Conservation (phyloP, 371 early-diverging fungal genomes). For the Mucor indicus region DNA sequence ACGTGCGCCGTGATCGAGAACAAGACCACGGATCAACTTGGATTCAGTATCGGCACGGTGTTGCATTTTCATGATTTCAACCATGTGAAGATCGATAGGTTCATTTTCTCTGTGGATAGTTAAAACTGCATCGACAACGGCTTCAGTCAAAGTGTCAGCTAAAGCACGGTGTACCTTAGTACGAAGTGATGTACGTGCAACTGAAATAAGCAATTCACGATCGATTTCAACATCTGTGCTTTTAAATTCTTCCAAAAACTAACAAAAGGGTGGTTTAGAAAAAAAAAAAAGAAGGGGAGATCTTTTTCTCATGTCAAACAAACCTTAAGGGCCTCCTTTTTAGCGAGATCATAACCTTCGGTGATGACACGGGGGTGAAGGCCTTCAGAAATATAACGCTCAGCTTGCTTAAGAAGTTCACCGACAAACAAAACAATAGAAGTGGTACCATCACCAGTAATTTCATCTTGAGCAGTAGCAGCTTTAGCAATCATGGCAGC, state of each 20-base stretch:
- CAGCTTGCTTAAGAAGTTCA: constrained; percentile 96
- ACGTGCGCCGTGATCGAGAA: constrained; percentile 99
- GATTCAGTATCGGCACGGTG: constrained; percentile 97
- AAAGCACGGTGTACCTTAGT: constrained; percentile 93
- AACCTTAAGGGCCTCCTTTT: constrained; percentile 89
- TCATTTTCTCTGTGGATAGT: constrained; percentile 75
- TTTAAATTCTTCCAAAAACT: constrained; percentile 91
- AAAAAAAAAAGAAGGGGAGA: neutral
- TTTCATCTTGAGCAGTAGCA: constrained; percentile 97
- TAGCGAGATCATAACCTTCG: constrained; percentile 96
- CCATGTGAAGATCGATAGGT: constrained; percentile 99
- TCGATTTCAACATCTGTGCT: constrained; percentile 67
- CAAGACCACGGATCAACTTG: constrained; percentile 94
- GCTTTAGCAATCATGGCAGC: constrained; percentile 99
- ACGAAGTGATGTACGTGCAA: constrained; percentile 93
- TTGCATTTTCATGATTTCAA: constrained; percentile 99
- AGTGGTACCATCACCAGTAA: constrained; percentile 99
- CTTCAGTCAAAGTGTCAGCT: constrained; percentile 92
- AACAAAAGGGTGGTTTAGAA: neutral
- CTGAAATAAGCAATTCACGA: constrained; percentile 87
- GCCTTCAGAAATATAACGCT: constrained; percentile 95
- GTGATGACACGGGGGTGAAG: constrained; percentile 95
- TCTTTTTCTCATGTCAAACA: neutral
- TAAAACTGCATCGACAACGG: constrained; percentile 95
- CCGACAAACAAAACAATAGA: constrained; percentile 96